Conservation (phyloP, 768 basidiomycete genomes). For the Leccinum variicolor region DNA sequence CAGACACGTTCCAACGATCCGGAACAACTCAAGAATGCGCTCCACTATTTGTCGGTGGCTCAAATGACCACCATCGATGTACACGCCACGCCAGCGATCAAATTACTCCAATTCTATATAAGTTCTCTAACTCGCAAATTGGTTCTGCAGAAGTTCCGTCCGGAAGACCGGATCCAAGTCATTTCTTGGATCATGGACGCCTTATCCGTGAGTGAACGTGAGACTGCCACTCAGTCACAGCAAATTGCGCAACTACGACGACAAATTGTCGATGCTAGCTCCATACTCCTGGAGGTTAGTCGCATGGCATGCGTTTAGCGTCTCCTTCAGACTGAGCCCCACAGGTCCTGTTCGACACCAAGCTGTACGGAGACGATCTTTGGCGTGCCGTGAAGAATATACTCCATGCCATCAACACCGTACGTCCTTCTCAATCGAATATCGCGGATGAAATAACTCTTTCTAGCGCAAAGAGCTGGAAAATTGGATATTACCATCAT, state of each 20-base stretch:
- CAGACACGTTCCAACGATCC: constrained; percentile 30
- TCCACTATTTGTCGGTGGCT: constrained; percentile 47
- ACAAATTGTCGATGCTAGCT: constrained; percentile 49
- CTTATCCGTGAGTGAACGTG: constrained; percentile 38
- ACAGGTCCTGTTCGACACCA: constrained; percentile 24
- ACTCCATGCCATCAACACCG: constrained; percentile 20
- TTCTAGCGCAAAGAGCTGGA: constrained; percentile 41
- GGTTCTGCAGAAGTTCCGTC: constrained; percentile 43
- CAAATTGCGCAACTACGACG: constrained; percentile 37
- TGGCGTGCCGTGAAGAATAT: constrained; percentile 26
- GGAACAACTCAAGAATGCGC: constrained; percentile 34
- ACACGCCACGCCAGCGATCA: constrained; percentile 39
- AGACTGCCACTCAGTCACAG: constrained; percentile 23
- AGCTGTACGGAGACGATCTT: constrained; percentile 18
- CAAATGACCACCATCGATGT: constrained; percentile 41
- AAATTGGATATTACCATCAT: constrained; percentile 41
- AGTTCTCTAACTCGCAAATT: constrained; percentile 41
- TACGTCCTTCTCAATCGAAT: constrained; percentile 17
- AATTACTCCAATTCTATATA: constrained; percentile 54
- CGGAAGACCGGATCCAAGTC: constrained; percentile 42
- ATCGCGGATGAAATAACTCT: constrained; percentile 23
- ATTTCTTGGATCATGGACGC: constrained; percentile 45
- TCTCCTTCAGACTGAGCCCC: constrained; percentile 3
- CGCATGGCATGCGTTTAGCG: neutral
- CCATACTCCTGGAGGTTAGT: constrained; percentile 45